phyloP scores from a whole-genome alignment of 441 rosid genomes.

The Viola pubescens region DNA sequence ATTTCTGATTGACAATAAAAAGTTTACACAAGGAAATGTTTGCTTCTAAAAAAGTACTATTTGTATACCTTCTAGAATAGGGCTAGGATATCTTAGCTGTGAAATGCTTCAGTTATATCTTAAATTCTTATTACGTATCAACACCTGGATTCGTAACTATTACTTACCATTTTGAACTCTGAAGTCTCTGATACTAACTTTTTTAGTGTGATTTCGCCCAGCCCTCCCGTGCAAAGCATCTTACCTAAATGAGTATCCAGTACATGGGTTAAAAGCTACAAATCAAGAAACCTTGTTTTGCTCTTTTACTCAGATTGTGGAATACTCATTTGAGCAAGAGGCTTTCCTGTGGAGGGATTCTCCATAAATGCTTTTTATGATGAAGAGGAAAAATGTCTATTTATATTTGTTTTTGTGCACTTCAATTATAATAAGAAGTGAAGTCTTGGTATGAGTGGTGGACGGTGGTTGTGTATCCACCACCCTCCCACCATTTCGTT shows the following conservation, averaged over 20 bases:
- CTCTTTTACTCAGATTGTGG: slow-evolving; percentile 21
- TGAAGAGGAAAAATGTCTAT: slow-evolving; percentile 7
- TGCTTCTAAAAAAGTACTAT: neutral
- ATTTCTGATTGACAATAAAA: neutral
- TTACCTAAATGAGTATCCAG: slow-evolving; percentile 38
- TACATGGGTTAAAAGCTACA: neutral
- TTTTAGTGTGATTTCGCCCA: neutral
- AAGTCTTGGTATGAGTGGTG: too few relatives aligned
- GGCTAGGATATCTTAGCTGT: neutral
- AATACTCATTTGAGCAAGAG: slow-evolving; percentile 56
- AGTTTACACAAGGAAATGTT: neutral
- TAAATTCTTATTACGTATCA: neutral
- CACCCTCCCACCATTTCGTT: slow-evolving; percentile 1
- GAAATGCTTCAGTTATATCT: neutral
- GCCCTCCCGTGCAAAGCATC: slow-evolving; percentile 34
- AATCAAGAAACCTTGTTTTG: neutral
- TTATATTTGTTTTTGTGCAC: slow-evolving; percentile 4
- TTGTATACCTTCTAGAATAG: neutral
- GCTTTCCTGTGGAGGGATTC: slow-evolving; percentile 29
- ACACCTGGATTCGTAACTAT: slow-evolving; percentile 9
- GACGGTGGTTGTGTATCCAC: slow-evolving; percentile 10
- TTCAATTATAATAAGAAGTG: neutral
- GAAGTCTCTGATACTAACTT: slow-evolving; percentile 1
- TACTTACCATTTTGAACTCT: slow-evolving; percentile 14
- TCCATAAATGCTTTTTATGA: neutral